phyloP scores from a whole-genome alignment of 805 yeast species.

The Metschnikowia chrysomelidarum region DNA sequence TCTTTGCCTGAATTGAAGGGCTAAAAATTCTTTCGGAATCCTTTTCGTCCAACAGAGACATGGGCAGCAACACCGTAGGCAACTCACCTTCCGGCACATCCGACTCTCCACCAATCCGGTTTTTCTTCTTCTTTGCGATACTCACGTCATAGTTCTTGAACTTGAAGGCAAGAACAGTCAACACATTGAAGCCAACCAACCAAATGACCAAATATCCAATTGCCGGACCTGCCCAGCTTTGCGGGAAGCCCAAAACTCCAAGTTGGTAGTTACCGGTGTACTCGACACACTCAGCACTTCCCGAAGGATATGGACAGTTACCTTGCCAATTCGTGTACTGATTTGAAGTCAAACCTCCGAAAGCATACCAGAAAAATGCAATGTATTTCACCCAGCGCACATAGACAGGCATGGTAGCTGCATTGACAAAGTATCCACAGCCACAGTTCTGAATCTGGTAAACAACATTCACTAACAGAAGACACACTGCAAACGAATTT shows the following conservation, averaged over 20 bases:
- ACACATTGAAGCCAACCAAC: constrained; percentile 51
- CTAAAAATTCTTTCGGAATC: constrained; percentile 2
- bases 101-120: constrained; percentile 28
- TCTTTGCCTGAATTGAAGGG: constrained; percentile 14
- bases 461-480: constrained; percentile 58
- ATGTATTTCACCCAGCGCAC: constrained; percentile 82
- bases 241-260: constrained; percentile 55
- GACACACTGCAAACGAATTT: constrained; percentile 59
- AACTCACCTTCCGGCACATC: constrained; percentile 1
- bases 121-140: constrained; percentile 42
- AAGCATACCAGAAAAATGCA: constrained; percentile 75
- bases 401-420: constrained; percentile 74
- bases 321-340: constrained; percentile 64
- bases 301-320: constrained; percentile 50
- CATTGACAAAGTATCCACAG: constrained; percentile 77
- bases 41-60: constrained; percentile 11
- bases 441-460: constrained; percentile 75
- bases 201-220: constrained; percentile 57
- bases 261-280: constrained; percentile 57
- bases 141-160: constrained; percentile 51
- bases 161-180: constrained; percentile 48
- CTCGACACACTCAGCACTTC: constrained; percentile 31
- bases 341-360: constrained; percentile 65
- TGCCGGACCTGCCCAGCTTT: constrained; percentile 66
- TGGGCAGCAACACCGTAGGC: background rate